Evolutionary conservation across 1,284 basidiomycete genomes (phyloP), one percentile per base, ranked within the genome.

Genomic region (Porogramme epimiltina): DNA sequence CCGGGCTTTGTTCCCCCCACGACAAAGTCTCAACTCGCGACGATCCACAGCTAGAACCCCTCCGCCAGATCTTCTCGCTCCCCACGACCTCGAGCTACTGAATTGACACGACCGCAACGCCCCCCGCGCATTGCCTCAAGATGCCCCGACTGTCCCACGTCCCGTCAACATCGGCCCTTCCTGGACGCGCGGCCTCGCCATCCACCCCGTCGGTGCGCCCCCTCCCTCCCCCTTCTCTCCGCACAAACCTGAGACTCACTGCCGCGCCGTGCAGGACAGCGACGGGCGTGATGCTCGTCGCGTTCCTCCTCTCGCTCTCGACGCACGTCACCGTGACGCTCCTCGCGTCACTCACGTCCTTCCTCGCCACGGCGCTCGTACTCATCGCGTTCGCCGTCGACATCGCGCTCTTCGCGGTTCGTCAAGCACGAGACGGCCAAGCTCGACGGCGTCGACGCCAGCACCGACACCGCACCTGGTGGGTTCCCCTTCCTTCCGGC

Each of bases 341-440:
- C 26, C 47, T 85, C 42, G 74, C 87, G 0, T 83, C 84, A 1
- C 66, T 89, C 34, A 55, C 77, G 2, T 76, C 89, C 13, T 87
- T 88, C 77, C 72, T 89, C 47, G 85, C 85, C 4, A 81, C 85
- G 0, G 55, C 78, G 25, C 60, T 90, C 45, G 79, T 85, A 4
- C 71, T 90, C 49, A 79, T 89, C 55, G 84, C 87, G 1, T 89
- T 90, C 64, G 77, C 78, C 33, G 80, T 86, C 63, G 87, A 91
- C 65, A 84, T 91, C 59, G 85, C 85, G n/a, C 77, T 91, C 16
- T 85, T 74, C 60, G 82, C 74, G n/a, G 2, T 82, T 75, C 52
- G 76, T 85, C 47, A 82, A 79, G 63, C 73, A 83, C 52, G 70
- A 83, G 58, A 73, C 85, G 54, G 65, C 68, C 42, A 74, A 78